phyloP scores from a whole-genome alignment of 192 early-diverging fungal genomes.

The Coemansia umbellata region DNA sequence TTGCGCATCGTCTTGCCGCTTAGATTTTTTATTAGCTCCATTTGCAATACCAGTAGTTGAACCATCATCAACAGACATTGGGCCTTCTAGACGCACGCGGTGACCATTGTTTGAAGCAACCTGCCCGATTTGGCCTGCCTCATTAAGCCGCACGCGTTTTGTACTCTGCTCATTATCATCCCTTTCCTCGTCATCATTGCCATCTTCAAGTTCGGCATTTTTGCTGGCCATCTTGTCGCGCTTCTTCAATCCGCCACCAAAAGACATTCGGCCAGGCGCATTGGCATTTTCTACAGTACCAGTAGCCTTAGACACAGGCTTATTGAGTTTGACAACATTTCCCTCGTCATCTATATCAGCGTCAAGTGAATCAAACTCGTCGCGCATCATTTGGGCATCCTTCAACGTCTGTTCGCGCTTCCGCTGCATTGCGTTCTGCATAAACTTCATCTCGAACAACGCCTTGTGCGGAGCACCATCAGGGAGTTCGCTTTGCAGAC shows the following conservation, averaged over 20 bases:
- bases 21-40: conserved; percentile 1
- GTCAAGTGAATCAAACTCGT: conserved; percentile 36
- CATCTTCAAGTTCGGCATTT: conserved; percentile 24
- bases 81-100: conserved; percentile 56
- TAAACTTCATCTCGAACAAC: conserved; percentile 96
- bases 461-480: conserved; percentile 65
- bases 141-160: conserved; percentile 55
- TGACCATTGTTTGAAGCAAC: conserved; percentile 54
- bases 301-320: background rate
- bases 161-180: background rate
- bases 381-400: conserved; percentile 32
- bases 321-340: conserved; percentile 9
- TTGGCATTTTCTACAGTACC: background rate
- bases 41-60: conserved; percentile 19
- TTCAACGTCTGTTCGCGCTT: conserved; percentile 49
- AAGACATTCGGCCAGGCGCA: conserved; percentile 42
- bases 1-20: conserved; percentile 26
- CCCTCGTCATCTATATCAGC: conserved; percentile 37
- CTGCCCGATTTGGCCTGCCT: conserved; percentile 37
- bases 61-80: conserved; percentile 47
- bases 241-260: conserved; percentile 31
- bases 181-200: conserved; percentile 7
- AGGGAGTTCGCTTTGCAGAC: conserved; percentile 28
- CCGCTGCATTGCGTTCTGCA: conserved; percentile 77
- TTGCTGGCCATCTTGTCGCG: background rate